A percentile compares a stretch with the other conserved stretches of the same genome.
Conservation (phyloP, 345 rosid genomes). For the Triadica sebifera region DNA sequence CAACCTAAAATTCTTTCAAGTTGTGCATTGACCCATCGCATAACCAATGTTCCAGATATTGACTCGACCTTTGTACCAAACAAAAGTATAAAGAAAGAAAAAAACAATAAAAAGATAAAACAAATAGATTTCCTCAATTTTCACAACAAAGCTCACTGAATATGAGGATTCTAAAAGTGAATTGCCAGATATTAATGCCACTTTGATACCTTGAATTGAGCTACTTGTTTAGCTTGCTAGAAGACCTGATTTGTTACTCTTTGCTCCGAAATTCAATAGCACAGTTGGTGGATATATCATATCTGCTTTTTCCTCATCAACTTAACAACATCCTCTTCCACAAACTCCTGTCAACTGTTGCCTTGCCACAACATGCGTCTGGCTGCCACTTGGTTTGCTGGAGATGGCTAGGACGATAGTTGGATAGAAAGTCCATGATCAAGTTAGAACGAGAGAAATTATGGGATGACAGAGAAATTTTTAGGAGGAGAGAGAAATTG, state of each 20-base stretch:
- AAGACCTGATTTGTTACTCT: neutral
- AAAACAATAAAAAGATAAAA: neutral
- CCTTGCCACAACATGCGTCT: too few relatives aligned
- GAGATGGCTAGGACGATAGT: too few relatives aligned
- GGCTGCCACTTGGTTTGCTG: too few relatives aligned
- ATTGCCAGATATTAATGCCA: neutral
- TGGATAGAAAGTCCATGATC: too few relatives aligned
- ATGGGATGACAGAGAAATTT: too few relatives aligned
- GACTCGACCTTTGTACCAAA: constrained; percentile 61
- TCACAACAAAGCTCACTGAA: neutral
- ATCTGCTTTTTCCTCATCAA: neutral
- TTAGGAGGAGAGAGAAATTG: too few relatives aligned
- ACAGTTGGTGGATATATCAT: neutral
- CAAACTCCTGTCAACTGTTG: too few relatives aligned
- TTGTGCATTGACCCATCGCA: constrained; percentile 96
- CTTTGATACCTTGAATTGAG: neutral
- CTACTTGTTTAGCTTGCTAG: neutral
- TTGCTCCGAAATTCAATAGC: neutral
- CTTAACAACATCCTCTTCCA: neutral
- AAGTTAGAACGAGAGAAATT: too few relatives aligned
- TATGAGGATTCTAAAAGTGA: neutral
- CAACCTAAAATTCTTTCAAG: constrained; percentile 82
- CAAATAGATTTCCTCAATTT: neutral
- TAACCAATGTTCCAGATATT: constrained; percentile 83
- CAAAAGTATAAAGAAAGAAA: constrained; percentile 6